These are phyloP conservation scores for Lolium perenne DNA, from an alignment of 176 grass and related monocot genomes.

Conservation along the genomic window DNA sequence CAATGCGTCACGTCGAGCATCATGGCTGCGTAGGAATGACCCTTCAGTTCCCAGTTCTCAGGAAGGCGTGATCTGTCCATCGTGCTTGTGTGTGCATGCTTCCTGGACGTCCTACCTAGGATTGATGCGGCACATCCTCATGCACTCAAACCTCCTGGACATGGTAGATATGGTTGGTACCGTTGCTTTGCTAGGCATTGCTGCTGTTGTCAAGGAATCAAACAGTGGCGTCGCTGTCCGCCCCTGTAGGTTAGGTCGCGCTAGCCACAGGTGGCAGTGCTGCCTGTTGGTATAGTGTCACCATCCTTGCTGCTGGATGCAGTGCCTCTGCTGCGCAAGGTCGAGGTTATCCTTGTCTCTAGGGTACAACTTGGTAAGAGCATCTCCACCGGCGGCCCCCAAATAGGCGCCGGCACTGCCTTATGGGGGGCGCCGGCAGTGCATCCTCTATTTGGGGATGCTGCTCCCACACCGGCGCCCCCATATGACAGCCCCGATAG, in stretches of 20 bases:
- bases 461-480: too few species aligned
- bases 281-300: neutral
- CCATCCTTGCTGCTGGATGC: neutral
- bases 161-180: neutral
- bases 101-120: neutral
- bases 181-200: slow-evolving; percentile 1
- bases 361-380: neutral
- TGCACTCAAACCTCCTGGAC: neutral
- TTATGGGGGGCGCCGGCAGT: too few species aligned
- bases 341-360: neutral
- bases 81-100: neutral
- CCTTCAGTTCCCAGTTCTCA: neutral
- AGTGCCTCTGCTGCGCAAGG: neutral
- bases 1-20: neutral
- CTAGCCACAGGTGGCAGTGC: neutral
- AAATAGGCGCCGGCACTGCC: too few species aligned
- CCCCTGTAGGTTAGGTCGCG: neutral
- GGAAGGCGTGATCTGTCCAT: neutral
- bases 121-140: neutral
- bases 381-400: too few species aligned
- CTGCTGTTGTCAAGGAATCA: neutral
- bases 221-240: neutral
- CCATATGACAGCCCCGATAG: too few species aligned
- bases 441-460: too few species aligned
- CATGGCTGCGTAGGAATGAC: neutral